Conservation (phyloP, 2,329 filamentous ascomycete species). For the Huntiella savannae region DNA sequence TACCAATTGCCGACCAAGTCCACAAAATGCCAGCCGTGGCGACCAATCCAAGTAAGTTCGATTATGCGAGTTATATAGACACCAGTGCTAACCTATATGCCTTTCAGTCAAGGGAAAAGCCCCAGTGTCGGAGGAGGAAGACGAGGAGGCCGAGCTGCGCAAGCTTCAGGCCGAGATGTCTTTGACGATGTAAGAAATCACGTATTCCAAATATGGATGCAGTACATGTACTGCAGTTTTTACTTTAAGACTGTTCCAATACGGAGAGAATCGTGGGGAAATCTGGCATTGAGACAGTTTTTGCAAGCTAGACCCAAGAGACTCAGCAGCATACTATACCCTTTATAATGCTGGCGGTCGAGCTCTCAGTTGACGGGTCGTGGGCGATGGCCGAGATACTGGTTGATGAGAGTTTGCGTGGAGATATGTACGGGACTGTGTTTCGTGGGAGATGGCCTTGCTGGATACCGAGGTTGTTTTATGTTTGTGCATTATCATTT, state of each 20-base stretch:
- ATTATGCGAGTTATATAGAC: not conserved
- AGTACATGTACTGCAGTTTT: not conserved
- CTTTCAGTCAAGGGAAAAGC: constrained; percentile 32
- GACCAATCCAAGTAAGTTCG: constrained; percentile 53
- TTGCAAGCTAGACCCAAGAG: too few species aligned
- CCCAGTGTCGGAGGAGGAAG: constrained; percentile 39
- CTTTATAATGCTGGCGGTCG: too few species aligned
- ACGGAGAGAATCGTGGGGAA: too few species aligned
- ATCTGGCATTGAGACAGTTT: too few species aligned
- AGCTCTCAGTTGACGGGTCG: too few species aligned
- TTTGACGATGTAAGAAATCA: constrained; percentile 38
- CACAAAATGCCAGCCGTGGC: constrained; percentile 57
- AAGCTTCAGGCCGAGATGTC: constrained; percentile 96
- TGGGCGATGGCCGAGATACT: too few species aligned
- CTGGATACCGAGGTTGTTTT: not conserved
- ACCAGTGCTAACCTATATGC: not conserved
- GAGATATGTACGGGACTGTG: too few species aligned
- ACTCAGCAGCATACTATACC: too few species aligned
- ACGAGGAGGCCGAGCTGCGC: constrained; percentile 85
- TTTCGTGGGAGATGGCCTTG: not conserved
- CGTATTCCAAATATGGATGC: not conserved
- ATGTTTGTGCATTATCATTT: not conserved
- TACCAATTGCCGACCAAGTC: constrained; percentile 64
- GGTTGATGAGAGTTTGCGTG: too few species aligned
- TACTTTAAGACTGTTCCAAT: too few species aligned